Evolutionary conservation across 148 eudicot genomes (phyloP).

Genomic region (Silene conica): DNA sequence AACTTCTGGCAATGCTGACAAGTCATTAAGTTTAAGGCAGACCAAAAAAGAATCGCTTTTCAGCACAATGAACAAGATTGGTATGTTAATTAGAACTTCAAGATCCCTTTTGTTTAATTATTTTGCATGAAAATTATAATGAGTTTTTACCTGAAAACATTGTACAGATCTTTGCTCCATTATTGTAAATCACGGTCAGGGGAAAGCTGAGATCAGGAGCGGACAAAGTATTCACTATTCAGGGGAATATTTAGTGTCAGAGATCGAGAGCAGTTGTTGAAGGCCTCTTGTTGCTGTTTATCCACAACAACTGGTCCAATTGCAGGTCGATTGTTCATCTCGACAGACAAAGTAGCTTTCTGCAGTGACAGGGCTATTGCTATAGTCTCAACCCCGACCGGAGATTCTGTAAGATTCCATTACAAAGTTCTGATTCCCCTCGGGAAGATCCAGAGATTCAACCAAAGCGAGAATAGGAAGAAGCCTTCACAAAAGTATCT

Average conservation of each 20-base stretch:
- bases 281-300: constrained; percentile 19
- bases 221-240: constrained; percentile 19
- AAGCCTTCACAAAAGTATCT: constrained; percentile 38
- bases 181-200: constrained; percentile 7
- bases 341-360: constrained; percentile 25
- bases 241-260: constrained; percentile 19
- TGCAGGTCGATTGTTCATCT: constrained; percentile 23
- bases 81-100: constrained; percentile 3
- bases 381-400: constrained; percentile 17
- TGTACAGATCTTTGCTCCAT: neutral
- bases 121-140: neutral
- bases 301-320: constrained; percentile 24
- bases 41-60: constrained; percentile 6
- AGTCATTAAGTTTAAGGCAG: neutral
- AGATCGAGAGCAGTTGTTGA: constrained; percentile 26
- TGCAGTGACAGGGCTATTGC: constrained; percentile 27
- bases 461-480: constrained; percentile 30
- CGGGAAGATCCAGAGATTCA: constrained; percentile 32
- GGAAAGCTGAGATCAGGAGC: constrained; percentile 27
- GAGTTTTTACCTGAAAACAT: neutral
- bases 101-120: neutral
- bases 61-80: constrained; percentile 19
- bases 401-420: constrained; percentile 24
- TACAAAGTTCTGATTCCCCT: constrained; percentile 36
- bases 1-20: neutral